phyloP scores from a whole-genome alignment of 768 basidiomycete genomes.

The Lentinula boryana region DNA sequence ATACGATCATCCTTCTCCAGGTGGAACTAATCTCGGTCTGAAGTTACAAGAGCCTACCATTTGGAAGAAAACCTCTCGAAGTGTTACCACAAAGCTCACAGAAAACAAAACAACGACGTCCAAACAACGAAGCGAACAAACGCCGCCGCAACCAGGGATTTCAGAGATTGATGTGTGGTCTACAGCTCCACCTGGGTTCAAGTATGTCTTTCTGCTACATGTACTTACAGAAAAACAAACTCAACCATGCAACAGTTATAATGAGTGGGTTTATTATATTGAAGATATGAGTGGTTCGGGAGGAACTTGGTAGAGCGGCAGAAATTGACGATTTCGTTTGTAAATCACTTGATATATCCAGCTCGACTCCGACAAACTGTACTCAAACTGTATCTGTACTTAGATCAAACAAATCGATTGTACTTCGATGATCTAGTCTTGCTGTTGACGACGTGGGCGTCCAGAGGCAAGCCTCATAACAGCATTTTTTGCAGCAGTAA shows the following conservation, averaged over 20 bases:
- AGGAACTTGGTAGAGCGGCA: not conserved
- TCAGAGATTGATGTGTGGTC: not conserved
- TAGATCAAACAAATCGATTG: not conserved
- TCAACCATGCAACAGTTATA: not conserved
- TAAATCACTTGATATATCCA: not conserved
- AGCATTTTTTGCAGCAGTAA: constrained; percentile 70
- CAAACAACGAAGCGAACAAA: not conserved
- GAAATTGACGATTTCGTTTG: not conserved
- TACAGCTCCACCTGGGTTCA: not conserved
- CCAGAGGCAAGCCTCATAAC: constrained; percentile 55
- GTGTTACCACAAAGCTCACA: not conserved
- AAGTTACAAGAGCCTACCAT: not conserved
- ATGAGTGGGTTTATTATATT: not conserved
- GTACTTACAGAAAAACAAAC: not conserved
- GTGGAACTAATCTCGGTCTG: not conserved
- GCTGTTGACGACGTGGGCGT: constrained; percentile 35
- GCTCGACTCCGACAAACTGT: no score
- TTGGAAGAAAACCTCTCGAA: not conserved
- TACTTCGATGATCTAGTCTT: constrained; percentile 10
- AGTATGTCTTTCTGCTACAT: not conserved
- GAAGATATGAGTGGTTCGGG: not conserved
- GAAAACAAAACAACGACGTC: not conserved
- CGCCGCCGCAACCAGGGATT: no score
- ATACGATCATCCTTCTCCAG: not conserved
- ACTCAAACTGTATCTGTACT: not conserved